phyloP scores from a whole-genome alignment of 73 alveolate species.

The Durusdinium trenchii region DNA sequence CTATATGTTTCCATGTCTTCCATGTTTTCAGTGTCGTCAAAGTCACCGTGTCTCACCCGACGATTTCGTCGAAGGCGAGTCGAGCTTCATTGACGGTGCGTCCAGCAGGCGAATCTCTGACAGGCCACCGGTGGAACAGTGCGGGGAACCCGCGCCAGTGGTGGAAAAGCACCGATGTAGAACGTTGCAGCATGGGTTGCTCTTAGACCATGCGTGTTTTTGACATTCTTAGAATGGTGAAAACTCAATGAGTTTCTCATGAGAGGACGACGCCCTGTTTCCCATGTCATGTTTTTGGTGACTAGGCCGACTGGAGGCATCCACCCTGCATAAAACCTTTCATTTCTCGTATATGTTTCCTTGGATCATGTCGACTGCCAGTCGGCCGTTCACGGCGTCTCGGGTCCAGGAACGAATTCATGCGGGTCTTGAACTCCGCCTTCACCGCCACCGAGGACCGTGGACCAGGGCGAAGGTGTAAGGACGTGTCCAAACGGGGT shows the following conservation, averaged over 20 bases:
- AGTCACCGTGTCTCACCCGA: too few relatives aligned
- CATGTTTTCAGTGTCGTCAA: too few relatives aligned
- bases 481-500: too few relatives aligned
- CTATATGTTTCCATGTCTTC: too few relatives aligned
- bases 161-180: neutral
- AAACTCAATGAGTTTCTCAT: too few relatives aligned
- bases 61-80: slow-evolving; percentile 56
- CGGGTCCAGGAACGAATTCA: slow-evolving; percentile 73
- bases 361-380: neutral
- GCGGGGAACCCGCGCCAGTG: neutral
- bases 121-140: neutral
- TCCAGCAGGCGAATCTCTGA: slow-evolving; percentile 52
- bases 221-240: too few relatives aligned
- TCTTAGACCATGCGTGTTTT: too few relatives aligned
- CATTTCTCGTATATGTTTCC: neutral
- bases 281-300: too few relatives aligned
- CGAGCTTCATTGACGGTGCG: slow-evolving; percentile 63
- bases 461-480: too few relatives aligned
- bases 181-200: too few relatives aligned
- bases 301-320: neutral
- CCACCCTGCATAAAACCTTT: neutral
- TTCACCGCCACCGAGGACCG: slow-evolving; percentile 27
- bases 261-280: too few relatives aligned
- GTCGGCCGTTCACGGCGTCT: too few relatives aligned
- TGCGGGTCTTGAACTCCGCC: slow-evolving; percentile 80